These are phyloP conservation scores for Beauveria brongniartii DNA, from an alignment of 2,329 filamentous ascomycete genomes.

Conservation along the genomic window DNA sequence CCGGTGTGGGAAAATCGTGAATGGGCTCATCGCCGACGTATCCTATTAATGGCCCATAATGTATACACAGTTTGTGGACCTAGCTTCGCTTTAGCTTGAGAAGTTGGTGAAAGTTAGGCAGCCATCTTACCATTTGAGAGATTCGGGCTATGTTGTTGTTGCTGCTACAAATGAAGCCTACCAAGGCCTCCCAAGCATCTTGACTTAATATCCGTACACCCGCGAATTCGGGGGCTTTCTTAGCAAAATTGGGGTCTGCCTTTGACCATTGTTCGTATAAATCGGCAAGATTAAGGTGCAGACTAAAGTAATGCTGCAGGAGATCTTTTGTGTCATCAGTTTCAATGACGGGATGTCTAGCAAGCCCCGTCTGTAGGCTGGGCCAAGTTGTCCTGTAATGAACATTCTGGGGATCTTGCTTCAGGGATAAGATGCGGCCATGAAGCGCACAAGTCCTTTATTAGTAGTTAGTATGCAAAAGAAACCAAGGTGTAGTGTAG, in stretches of 20 bases:
- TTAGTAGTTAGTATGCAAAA: conserved; percentile 6
- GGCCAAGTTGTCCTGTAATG: conserved; percentile 71
- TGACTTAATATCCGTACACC: conserved; percentile 90
- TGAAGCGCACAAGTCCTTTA: conserved; percentile 71
- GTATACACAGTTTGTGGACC: conserved; percentile 77
- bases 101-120: neutral
- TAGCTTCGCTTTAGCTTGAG: conserved; percentile 20
- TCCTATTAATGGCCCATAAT: conserved; percentile 75
- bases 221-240: conserved; percentile 76
- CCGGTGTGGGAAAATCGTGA: conserved; percentile 78
- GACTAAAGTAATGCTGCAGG: conserved; percentile 78
- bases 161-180: conserved; percentile 96
- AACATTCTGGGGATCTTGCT: conserved; percentile 69
- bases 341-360: conserved; percentile 7
- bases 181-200: conserved; percentile 89
- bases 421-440: conserved; percentile 76
- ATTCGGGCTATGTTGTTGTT: conserved; percentile 98
- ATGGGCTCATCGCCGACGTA: conserved; percentile 62
- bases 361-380: conserved; percentile 14
- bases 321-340: conserved; percentile 66
- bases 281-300: conserved; percentile 63
- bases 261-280: conserved; percentile 84
- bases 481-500: neutral
- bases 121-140: conserved; percentile 69
- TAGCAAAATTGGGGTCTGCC: conserved; percentile 80